Conservation (phyloP, 257 asterid species). For the Thymus mandschuricus region DNA sequence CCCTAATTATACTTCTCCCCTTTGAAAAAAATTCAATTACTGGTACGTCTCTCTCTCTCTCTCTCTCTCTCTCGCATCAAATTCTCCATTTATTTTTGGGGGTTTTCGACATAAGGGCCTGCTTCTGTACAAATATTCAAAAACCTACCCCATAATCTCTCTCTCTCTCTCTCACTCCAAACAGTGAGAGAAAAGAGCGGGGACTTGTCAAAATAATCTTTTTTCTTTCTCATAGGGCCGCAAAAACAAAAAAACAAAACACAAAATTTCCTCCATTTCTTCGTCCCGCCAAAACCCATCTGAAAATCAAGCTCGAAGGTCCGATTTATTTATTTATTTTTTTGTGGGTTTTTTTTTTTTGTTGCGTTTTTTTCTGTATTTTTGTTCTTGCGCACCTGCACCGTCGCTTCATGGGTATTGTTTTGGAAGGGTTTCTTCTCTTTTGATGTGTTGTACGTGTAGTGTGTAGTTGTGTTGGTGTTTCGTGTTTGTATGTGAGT, state of each 20-base stretch:
- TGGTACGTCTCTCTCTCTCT: constrained; percentile 47
- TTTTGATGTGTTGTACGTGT: background rate
- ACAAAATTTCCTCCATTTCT: constrained; percentile 18
- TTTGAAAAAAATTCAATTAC: constrained; percentile 39
- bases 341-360: too few relatives aligned
- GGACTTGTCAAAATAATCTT: constrained; percentile 28
- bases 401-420: constrained; percentile 22
- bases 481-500: constrained; percentile 8
- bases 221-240: constrained; percentile 34
- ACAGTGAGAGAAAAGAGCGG: constrained; percentile 55
- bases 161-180: constrained; percentile 18
- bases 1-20: constrained; percentile 19
- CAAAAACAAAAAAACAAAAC: background rate
- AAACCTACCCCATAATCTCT: constrained; percentile 22
- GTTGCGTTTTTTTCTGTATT: background rate
- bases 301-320: constrained; percentile 30
- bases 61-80: constrained; percentile 19
- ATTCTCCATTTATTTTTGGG: constrained; percentile 27
- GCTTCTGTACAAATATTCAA: constrained; percentile 51
- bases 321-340: too few relatives aligned
- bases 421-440: constrained; percentile 15
- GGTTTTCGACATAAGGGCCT: constrained; percentile 30
- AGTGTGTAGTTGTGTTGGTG: background rate
- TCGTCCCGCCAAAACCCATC: constrained; percentile 42
- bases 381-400: constrained; percentile 32